Base-by-base conservation (phyloP, 164 flowering plant species). In the Chimonanthus praecox region DNA sequence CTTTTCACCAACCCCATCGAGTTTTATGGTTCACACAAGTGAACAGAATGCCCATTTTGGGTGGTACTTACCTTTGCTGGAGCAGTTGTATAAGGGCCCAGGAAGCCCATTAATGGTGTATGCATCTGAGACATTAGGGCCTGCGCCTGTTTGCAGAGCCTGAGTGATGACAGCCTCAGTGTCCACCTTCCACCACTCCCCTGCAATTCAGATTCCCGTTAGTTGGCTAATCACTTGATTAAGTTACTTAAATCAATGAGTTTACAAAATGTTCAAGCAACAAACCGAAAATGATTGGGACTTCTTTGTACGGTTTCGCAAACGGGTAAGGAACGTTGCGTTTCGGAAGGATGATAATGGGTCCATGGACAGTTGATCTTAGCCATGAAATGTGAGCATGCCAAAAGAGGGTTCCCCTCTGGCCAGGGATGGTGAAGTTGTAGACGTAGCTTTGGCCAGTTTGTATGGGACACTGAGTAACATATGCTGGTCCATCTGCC, bases 381-480 rank as follows among this genome's bases (percentile, higher is more conserved):
- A 88, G 64, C 92, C 90, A 88, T 4, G 87, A 77, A 63, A 80
- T 73, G 64, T 86, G 91, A 33, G 89, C 91, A 70, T 87, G 90
- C 87, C 88, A 88, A 3, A 75, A 73, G 6, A 88, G 79, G 48
- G 89, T 88, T n/a, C 91, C 91, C 71, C 85, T 82, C 66, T 88
- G 91, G 16, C 89, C 89, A 0, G 75, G 75, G 45, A 85, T 69
- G 13, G 89, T 88, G 85, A 83, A 86, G 76, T 85, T 88, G 82
- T 88, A 88, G 2, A 73, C 71, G 47, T 80, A 88, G 45, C 73
- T 63, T 72, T 84, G 86, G 44, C 84, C 85, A 0, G 86, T 80
- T 64, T 84, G 89, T n/a, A 88, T 86, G 2, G 91, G 89, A 51
- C 91, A 88, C 49, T 86, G 91, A 8, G 91, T 86, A 2, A 87